phyloP scores from a whole-genome alignment of 2,329 filamentous ascomycete genomes.

The Penicillium concentricum region DNA sequence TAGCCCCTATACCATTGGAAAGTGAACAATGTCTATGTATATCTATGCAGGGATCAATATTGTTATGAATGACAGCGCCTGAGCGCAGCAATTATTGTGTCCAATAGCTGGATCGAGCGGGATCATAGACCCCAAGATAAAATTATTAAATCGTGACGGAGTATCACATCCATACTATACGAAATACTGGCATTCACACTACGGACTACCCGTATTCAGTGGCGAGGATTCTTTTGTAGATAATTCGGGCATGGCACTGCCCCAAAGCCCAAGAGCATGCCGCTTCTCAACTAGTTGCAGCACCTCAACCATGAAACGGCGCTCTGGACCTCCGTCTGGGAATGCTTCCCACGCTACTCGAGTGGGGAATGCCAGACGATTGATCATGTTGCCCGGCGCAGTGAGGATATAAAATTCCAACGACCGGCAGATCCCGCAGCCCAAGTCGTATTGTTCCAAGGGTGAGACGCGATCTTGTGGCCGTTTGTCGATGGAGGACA shows the following conservation, averaged over 20 bases:
- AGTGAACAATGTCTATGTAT: neutral
- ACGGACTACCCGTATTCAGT: constrained; percentile 10
- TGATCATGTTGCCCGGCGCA: constrained; percentile 41
- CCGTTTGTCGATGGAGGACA: constrained; percentile 36
- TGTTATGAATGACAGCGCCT: neutral
- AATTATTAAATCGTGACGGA: neutral
- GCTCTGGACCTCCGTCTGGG: constrained; percentile 33
- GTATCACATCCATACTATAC: neutral
- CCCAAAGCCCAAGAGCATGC: constrained; percentile 37
- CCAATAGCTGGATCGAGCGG: neutral
- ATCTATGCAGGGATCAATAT: neutral
- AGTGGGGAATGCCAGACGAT: constrained; percentile 38
- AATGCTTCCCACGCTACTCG: constrained; percentile 41
- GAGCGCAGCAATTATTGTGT: neutral
- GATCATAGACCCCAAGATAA: too few species aligned
- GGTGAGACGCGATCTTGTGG: constrained; percentile 30
- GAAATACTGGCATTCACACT: neutral
- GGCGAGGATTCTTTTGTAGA: constrained; percentile 30
- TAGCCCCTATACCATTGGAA: neutral
- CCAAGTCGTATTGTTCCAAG: constrained; percentile 34
- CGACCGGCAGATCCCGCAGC: constrained; percentile 37
- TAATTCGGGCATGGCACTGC: constrained; percentile 36
- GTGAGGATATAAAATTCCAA: constrained; percentile 38
- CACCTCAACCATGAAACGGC: constrained; percentile 33
- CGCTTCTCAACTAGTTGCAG: constrained; percentile 36